Conservation (phyloP, 2,329 filamentous ascomycete genomes). For the Botrytis galanthina region DNA sequence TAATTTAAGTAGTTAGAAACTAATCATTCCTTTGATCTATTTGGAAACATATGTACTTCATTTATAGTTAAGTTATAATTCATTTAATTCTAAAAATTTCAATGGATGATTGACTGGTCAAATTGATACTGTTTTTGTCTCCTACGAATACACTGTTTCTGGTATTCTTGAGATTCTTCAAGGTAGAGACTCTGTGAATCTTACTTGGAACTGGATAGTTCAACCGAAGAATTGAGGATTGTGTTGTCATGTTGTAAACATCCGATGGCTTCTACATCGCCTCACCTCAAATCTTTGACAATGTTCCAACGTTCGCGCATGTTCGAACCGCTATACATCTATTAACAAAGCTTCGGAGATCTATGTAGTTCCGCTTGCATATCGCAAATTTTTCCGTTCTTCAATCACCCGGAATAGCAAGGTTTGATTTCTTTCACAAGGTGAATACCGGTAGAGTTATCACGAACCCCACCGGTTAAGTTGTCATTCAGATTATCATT, state of each 20-base stretch:
- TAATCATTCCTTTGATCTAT: not conserved
- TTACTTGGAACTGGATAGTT: not conserved
- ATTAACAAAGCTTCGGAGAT: not conserved
- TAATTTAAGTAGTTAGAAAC: not conserved
- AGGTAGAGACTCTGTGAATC: not conserved
- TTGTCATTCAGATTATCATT: not conserved
- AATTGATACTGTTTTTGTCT: not conserved
- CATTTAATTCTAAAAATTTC: not conserved
- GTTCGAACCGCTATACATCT: not conserved
- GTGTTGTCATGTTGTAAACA: not conserved
- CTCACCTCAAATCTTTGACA: not conserved
- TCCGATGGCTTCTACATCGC: not conserved
- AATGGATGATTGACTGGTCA: not conserved
- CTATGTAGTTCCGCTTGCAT: not conserved
- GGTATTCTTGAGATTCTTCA: not conserved
- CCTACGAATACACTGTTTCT: not conserved
- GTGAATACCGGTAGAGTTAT: not conserved
- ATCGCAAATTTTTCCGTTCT: not conserved
- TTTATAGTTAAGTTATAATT: not conserved
- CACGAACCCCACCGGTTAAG: constrained; percentile 6
- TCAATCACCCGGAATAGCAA: not conserved
- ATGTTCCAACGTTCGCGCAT: not conserved
- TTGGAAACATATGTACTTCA: not conserved
- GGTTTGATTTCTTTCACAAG: not conserved
- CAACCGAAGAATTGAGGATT: not conserved